Percentiles rank a stretch among this genome's conserved stretches.
Conservation (phyloP, 2,329 filamentous ascomycete species). For the Xylariomycetidae sp. region DNA sequence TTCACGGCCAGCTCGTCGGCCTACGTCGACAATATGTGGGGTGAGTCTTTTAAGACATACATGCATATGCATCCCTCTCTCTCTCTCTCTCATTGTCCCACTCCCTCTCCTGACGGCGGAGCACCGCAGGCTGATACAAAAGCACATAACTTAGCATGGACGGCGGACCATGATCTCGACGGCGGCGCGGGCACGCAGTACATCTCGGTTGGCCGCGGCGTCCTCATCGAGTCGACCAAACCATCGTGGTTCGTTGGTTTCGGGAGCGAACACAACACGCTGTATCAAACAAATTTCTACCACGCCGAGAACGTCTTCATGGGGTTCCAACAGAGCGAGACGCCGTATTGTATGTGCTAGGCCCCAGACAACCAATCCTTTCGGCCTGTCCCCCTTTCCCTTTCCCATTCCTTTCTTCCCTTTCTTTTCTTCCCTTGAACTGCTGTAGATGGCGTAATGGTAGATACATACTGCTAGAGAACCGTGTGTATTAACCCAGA, state of each 20-base stretch:
- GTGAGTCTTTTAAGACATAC: too few relatives aligned
- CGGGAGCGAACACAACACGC: slow-evolving; percentile 43
- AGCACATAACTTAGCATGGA: too few relatives aligned
- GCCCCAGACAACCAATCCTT: too few relatives aligned
- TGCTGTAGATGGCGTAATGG: too few relatives aligned
- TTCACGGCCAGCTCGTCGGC: slow-evolving; percentile 39
- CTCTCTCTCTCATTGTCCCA: slow-evolving; percentile 8
- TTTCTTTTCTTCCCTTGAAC: too few relatives aligned
- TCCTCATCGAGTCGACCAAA: slow-evolving; percentile 40
- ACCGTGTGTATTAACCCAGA: too few relatives aligned
- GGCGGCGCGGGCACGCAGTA: slow-evolving; percentile 29
- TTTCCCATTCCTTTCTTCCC: neutral
- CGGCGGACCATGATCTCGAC: slow-evolving; percentile 48
- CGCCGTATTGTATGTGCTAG: slow-evolving; percentile 35
- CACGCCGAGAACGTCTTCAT: slow-evolving; percentile 39
- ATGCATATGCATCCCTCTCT: too few relatives aligned
- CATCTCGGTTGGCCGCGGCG: slow-evolving; percentile 42
- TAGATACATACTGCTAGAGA: too few relatives aligned
- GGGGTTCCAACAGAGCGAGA: slow-evolving; percentile 41
- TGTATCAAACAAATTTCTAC: slow-evolving; percentile 50
- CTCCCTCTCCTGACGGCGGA: too few relatives aligned
- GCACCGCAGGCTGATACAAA: too few relatives aligned
- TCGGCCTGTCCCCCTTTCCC: too few relatives aligned
- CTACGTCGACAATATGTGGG: slow-evolving; percentile 52
- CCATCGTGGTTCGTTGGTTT: slow-evolving; percentile 51